Evolutionary conservation across 257 asterid species (phyloP).

Genomic region (Forsythia suspensa): DNA sequence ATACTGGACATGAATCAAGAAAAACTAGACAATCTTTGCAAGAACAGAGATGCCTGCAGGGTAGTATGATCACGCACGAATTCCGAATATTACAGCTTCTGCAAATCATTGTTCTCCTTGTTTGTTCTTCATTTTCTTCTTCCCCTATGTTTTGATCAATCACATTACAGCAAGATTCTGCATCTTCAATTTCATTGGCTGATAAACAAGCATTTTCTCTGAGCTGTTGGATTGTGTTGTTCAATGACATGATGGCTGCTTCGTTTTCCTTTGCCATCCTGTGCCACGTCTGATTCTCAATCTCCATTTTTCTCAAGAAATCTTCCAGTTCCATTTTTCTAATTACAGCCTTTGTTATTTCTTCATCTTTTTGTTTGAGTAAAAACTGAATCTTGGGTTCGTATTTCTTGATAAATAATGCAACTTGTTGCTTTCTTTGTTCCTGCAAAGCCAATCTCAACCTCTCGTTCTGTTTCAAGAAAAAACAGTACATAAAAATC

Average conservation of each 20-base stretch:
- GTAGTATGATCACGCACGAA: conserved; percentile 63
- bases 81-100: conserved; percentile 48
- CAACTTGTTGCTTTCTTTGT: conserved; percentile 44
- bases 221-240: conserved; percentile 51
- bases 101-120: conserved; percentile 41
- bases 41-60: conserved; percentile 77
- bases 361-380: conserved; percentile 60
- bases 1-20: conserved; percentile 67
- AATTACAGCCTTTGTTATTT: conserved; percentile 40
- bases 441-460: conserved; percentile 55
- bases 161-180: conserved; percentile 55
- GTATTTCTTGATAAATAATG: conserved; percentile 35
- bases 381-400: conserved; percentile 48
- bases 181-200: conserved; percentile 48
- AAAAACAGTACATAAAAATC: background rate
- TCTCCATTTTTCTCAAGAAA: conserved; percentile 37
- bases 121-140: background rate
- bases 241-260: conserved; percentile 44
- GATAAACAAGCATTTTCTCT: conserved; percentile 32
- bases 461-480: conserved; percentile 55
- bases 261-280: conserved; percentile 55
- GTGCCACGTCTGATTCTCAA: conserved; percentile 64
- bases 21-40: conserved; percentile 64
- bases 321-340: conserved; percentile 51
- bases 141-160: background rate